Percentiles rank a stretch among this genome's conserved stretches.
phyloP scores from a whole-genome alignment of 139 green algal species.

The Asterochloris sp. region DNA sequence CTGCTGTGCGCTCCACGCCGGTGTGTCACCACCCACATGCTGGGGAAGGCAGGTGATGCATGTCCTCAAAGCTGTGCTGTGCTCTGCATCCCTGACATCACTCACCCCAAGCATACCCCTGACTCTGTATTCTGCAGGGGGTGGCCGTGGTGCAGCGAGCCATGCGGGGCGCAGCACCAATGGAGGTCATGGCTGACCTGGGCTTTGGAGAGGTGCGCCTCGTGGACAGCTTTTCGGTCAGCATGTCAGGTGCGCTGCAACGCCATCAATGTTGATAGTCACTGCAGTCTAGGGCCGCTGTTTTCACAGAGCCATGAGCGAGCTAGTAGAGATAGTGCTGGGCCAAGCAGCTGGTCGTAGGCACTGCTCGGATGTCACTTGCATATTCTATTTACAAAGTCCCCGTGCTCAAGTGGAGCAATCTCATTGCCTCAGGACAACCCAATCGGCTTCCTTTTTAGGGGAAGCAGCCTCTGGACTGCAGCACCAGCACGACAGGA shows the following conservation, averaged over 20 bases:
- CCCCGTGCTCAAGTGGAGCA: background rate
- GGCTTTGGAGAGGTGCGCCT: constrained; percentile 79
- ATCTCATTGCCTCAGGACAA: too few relatives aligned
- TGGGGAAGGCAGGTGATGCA: too few relatives aligned
- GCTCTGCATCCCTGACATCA: too few relatives aligned
- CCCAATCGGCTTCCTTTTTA: too few relatives aligned
- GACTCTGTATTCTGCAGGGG: constrained; percentile 9
- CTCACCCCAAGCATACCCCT: too few relatives aligned
- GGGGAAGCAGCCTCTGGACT: too few relatives aligned
- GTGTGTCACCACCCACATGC: too few relatives aligned
- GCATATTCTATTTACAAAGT: background rate
- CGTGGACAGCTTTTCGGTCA: constrained; percentile 69
- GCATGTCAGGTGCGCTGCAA: constrained; percentile 69
- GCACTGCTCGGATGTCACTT: background rate
- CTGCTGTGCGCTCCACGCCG: too few relatives aligned
- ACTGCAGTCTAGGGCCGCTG: background rate
- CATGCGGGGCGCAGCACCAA: constrained; percentile 49
- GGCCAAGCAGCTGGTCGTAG: background rate
- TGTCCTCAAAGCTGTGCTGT: too few relatives aligned
- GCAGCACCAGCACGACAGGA: background rate
- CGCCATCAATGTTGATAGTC: background rate
- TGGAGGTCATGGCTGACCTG: constrained; percentile 57
- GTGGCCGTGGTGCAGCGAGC: constrained; percentile 84
- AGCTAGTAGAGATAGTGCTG: too few relatives aligned
- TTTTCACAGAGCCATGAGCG: background rate